These are phyloP conservation scores for Gastrolobium bilobum DNA, from an alignment of 306 rosid species.

Conservation along the genomic window DNA sequence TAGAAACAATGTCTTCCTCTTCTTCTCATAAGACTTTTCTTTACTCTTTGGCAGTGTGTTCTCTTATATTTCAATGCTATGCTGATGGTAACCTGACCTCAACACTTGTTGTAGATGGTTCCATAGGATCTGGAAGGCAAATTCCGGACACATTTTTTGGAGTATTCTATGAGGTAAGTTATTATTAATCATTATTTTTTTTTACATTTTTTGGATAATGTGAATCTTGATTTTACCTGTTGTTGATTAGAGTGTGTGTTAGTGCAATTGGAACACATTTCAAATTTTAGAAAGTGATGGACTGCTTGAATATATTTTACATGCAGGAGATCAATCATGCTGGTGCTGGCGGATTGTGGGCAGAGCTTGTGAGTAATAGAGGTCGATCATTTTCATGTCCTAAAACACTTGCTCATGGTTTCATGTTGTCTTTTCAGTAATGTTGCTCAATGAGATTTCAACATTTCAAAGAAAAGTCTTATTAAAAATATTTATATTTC, in stretches of 20 bases:
- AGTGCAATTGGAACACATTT: too few species aligned
- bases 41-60: neutral
- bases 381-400: slow-evolving; percentile 48
- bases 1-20: too few species aligned
- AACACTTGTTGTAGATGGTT: slow-evolving; percentile 58
- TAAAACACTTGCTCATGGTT: too few species aligned
- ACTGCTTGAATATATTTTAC: slow-evolving; percentile 40
- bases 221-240: too few species aligned
- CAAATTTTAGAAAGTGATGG: too few species aligned
- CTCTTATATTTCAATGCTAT: too few species aligned
- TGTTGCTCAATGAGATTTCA: too few species aligned
- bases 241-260: too few species aligned
- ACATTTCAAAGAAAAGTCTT: neutral
- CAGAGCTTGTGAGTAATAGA: slow-evolving; percentile 79
- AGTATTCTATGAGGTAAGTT: slow-evolving; percentile 69
- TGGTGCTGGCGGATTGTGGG: slow-evolving; percentile 87
- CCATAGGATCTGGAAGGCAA: slow-evolving; percentile 53
- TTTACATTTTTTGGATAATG: too few species aligned
- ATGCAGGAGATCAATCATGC: slow-evolving; percentile 92
- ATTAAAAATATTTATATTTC: slow-evolving; percentile 6
- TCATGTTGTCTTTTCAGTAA: neutral
- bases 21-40: too few species aligned
- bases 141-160: slow-evolving; percentile 68
- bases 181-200: too few species aligned
- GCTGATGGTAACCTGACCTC: slow-evolving; percentile 29